Evolutionary conservation across 257 asterid genomes (phyloP), one percentile per base, ranked within the genome.

Genomic region (Rauvolfia tetraphylla): DNA sequence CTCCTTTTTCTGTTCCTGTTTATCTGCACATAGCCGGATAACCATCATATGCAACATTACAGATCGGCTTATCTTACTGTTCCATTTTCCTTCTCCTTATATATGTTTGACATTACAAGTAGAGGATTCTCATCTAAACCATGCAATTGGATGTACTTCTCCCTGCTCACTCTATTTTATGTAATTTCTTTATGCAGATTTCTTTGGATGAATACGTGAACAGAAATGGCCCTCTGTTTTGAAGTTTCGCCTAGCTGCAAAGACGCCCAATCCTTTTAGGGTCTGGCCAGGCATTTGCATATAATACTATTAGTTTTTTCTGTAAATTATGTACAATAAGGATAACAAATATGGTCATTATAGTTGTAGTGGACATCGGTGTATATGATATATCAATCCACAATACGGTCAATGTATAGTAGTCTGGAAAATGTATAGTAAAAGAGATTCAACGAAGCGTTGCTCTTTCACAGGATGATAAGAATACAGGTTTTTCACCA

Each of bases 181-280:
- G 54, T 69, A 18, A 44, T 33, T 74, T 73, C n/a, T 20, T 2
- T 33, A 8, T 77, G 85, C 88, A 89, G 95, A 85, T 89, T 56
- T 81, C 89, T 69, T 81, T 87, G 69, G 88, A 80, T 79, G 82
- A 81, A 70, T 83, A 78, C 53, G 83, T 81, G 68, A 77, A 67
- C 58, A 25, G 71, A 76, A 57, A 41, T 76, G 76, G 62, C 71
- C 81, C 71, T 38, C 48, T 69, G 38, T 74, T 79, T 71, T 72
- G 80, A 33, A 31, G 41, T 54, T 41, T 54, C 72, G 4, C 38
- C 23, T 10, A 29, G 54, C 36, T 65, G 56, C 48, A 29, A n/a
- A 48, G 13, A 42, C 11, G 53, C 22, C 54, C 22, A 49, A 7
- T 48, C 31, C 1, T 44, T 66, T 44, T 9, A 18, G 51, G 56